A percentile compares a stretch with the other conserved stretches of the same genome.
phyloP scores from a whole-genome alignment of 208 protist species.

The Strigomonas culicis region DNA sequence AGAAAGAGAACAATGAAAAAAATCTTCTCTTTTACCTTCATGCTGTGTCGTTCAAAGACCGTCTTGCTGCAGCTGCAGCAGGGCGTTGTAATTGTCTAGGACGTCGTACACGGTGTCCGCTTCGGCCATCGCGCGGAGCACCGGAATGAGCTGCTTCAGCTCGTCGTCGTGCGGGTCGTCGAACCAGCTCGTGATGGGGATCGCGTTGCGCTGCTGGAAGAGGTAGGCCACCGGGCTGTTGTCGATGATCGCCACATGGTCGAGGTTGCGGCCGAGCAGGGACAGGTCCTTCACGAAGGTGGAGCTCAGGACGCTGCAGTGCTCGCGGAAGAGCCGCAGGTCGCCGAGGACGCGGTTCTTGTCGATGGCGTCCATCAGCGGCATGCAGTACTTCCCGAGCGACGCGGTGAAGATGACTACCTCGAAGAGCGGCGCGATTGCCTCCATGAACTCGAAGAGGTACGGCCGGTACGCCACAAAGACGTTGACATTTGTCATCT shows the following conservation, averaged over 20 bases:
- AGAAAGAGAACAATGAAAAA: conserved; percentile 6
- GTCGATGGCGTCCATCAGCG: conserved; percentile 77
- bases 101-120: conserved; percentile 73
- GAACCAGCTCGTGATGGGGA: conserved; percentile 89
- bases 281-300: conserved; percentile 90
- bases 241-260: conserved; percentile 80
- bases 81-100: conserved; percentile 78
- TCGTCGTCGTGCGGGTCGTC: conserved; percentile 72
- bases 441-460: conserved; percentile 74
- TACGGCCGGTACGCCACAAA: conserved; percentile 83
- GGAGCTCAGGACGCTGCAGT: conserved; percentile 77
- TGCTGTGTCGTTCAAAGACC: neutral
- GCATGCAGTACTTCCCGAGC: conserved; percentile 75
- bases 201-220: conserved; percentile 88
- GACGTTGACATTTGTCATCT: conserved; percentile 54
- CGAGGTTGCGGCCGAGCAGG: conserved; percentile 71
- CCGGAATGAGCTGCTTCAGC: conserved; percentile 61
- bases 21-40: neutral
- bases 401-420: conserved; percentile 89
- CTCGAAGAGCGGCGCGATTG: conserved; percentile 74
- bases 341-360: conserved; percentile 43
- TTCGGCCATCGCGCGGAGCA: conserved; percentile 69
- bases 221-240: conserved; percentile 91
- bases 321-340: conserved; percentile 75
- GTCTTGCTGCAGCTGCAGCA: conserved; percentile 57